Conservation (phyloP, 2,329 filamentous ascomycete species). For the Zymoseptoria ardabiliae region DNA sequence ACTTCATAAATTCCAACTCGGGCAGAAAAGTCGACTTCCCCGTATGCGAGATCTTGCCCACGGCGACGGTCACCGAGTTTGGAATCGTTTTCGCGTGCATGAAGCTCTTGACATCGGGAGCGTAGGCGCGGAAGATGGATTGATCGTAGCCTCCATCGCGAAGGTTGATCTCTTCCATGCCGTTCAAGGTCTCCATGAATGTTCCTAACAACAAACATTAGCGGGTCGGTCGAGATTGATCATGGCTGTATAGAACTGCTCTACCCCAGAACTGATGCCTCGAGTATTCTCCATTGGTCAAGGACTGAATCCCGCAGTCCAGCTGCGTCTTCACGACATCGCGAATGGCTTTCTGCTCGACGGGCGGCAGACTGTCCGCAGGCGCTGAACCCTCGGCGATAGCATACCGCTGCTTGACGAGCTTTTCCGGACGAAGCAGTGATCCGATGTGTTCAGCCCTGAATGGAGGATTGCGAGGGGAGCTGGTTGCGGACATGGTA, state of each 20-base stretch:
- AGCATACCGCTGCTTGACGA: slow-evolving; percentile 52
- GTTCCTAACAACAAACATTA: slow-evolving; percentile 6
- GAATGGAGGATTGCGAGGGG: slow-evolving; percentile 48
- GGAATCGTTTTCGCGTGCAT: slow-evolving; percentile 51
- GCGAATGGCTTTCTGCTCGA: slow-evolving; percentile 28
- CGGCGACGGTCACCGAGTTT: slow-evolving; percentile 50
- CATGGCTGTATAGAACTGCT: background rate
- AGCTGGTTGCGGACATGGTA: slow-evolving; percentile 48
- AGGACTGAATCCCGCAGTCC: slow-evolving; percentile 26
- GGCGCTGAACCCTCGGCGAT: slow-evolving; percentile 30
- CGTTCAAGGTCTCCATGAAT: slow-evolving; percentile 31
- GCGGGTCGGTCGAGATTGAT: background rate
- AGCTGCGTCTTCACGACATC: slow-evolving; percentile 29
- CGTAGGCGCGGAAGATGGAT: slow-evolving; percentile 51
- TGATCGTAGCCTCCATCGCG: slow-evolving; percentile 30
- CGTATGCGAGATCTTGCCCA: slow-evolving; percentile 51
- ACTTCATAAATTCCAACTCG: slow-evolving; percentile 55
- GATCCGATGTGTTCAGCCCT: slow-evolving; percentile 67
- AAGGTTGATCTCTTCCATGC: slow-evolving; percentile 45
- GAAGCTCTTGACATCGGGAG: slow-evolving; percentile 57
- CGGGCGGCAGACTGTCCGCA: slow-evolving; percentile 21
- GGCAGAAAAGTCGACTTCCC: slow-evolving; percentile 49
- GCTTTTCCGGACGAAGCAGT: slow-evolving; percentile 56
- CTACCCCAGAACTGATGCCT: slow-evolving; percentile 26
- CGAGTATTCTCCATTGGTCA: slow-evolving; percentile 30